Conservation (phyloP, 441 rosid species). For the Cnidoscolus chayamansa region DNA sequence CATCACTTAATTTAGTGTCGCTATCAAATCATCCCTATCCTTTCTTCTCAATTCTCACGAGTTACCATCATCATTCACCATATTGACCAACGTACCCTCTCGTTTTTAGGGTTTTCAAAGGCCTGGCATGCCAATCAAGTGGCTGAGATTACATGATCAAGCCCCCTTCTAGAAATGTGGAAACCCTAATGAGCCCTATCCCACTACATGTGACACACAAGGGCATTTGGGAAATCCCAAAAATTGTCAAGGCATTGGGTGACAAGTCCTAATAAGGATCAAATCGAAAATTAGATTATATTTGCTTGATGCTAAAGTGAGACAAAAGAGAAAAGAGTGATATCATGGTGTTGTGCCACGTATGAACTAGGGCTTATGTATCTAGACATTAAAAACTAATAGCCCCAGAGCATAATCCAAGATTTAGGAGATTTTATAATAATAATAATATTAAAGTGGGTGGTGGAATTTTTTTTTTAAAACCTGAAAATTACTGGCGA, state of each 20-base stretch:
- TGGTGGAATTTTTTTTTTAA: constrained; percentile 27
- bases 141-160: constrained; percentile 5
- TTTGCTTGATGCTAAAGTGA: constrained; percentile 28
- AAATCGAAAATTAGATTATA: constrained; percentile 29
- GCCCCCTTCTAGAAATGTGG: not conserved
- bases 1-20: constrained; percentile 38
- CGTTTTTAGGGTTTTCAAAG: too few species aligned
- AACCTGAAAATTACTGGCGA: constrained; percentile 31
- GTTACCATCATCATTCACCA: constrained; percentile 13
- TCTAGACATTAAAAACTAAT: constrained; percentile 21
- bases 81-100: constrained; percentile 10
- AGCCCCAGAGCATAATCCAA: constrained; percentile 23
- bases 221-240: constrained; percentile 26
- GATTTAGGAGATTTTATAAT: constrained; percentile 6
- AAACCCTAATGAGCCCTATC: not conserved
- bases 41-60: not conserved
- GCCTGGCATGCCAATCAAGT: not conserved
- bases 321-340: constrained; percentile 28
- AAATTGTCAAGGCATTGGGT: constrained; percentile 48
- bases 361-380: constrained; percentile 31
- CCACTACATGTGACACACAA: constrained; percentile 5
- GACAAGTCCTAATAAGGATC: constrained; percentile 40
- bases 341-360: constrained; percentile 37
- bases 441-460: constrained; percentile 25
- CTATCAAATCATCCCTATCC: constrained; percentile 38